Evolutionary conservation across 495 filamentous ascomycete species (phyloP).

Genomic region (Tetracladium setigerum): DNA sequence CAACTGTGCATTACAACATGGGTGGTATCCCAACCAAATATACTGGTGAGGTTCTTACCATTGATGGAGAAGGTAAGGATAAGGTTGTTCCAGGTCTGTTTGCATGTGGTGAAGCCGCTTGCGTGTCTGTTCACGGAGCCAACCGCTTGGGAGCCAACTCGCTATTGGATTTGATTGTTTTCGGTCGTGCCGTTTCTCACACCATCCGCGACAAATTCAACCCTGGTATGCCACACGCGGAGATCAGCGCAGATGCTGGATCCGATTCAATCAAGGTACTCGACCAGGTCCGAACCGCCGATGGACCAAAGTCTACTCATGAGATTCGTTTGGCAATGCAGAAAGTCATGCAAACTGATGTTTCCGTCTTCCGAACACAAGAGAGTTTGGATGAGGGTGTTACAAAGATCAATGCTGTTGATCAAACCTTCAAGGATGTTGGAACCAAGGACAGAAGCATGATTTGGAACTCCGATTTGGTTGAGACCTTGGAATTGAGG

Average conservation of each 20-base stretch:
- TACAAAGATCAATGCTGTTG: conserved; percentile 68
- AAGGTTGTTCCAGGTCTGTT: conserved; percentile 92
- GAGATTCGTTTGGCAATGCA: conserved; percentile 86
- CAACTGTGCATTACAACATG: conserved; percentile 99
- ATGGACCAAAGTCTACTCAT: conserved; percentile 76
- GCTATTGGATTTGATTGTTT: conserved; percentile 92
- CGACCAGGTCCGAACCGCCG: conserved; percentile 74
- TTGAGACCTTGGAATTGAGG: conserved; percentile 88
- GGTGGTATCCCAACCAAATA: conserved; percentile 96
- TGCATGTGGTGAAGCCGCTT: conserved; percentile 94
- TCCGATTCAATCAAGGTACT: conserved; percentile 78
- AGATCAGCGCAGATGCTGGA: conserved; percentile 59
- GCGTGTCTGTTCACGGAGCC: conserved; percentile 94
- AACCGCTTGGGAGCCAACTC: conserved; percentile 98
- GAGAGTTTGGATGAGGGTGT: conserved; percentile 77
- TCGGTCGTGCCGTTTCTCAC: conserved; percentile 93
- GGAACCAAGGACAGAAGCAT: conserved; percentile 96
- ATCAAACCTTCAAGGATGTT: conserved; percentile 70
- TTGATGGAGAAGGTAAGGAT: conserved; percentile 77
- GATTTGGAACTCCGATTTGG: conserved; percentile 98
- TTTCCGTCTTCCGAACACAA: conserved; percentile 95
- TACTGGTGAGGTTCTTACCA: conserved; percentile 87
- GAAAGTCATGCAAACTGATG: conserved; percentile 95
- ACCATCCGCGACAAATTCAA: conserved; percentile 86
- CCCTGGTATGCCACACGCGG: conserved; percentile 67